phyloP scores from a whole-genome alignment of 2,329 filamentous ascomycete species.

The Fusarium torulosum region DNA sequence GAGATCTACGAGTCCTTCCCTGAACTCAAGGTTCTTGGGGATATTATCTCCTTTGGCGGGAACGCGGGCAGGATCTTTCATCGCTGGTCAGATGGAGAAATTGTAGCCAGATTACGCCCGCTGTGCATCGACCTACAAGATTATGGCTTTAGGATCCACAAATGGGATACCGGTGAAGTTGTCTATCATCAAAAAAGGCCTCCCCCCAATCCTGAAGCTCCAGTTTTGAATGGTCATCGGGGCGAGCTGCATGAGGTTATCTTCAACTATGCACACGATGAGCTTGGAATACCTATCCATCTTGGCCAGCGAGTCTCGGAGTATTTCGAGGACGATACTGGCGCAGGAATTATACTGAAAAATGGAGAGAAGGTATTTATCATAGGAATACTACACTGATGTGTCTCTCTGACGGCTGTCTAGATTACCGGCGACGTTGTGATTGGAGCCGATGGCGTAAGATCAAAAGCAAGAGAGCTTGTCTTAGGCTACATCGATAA shows the following conservation, averaged over 20 bases:
- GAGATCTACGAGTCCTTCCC: conserved; percentile 35
- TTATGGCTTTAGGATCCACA: conserved; percentile 60
- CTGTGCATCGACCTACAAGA: conserved; percentile 46
- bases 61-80: conserved; percentile 63
- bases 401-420: not conserved
- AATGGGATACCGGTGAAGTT: conserved; percentile 58
- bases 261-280: conserved; percentile 33
- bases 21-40: conserved; percentile 68
- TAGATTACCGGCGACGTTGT: conserved; percentile 35
- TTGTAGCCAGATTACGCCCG: conserved; percentile 53
- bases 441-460: conserved; percentile 37
- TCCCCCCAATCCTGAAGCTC: conserved; percentile 33
- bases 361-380: conserved; percentile 15
- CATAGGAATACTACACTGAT: rapidly evolving
- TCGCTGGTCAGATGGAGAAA: conserved; percentile 63
- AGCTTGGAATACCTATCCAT: conserved; percentile 29
- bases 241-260: conserved; percentile 36
- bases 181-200: conserved; percentile 66
- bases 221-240: conserved; percentile 34
- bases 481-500: conserved; percentile 34
- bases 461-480: conserved; percentile 39
- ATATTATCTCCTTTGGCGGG: conserved; percentile 39
- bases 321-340: conserved; percentile 18
- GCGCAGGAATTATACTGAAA: conserved; percentile 27
- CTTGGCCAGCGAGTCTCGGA: conserved; percentile 27